Evolutionary conservation across 208 protist genomes (phyloP), one percentile per base, ranked within the genome.

Genomic region (Sergeia podlipaevii): DNA sequence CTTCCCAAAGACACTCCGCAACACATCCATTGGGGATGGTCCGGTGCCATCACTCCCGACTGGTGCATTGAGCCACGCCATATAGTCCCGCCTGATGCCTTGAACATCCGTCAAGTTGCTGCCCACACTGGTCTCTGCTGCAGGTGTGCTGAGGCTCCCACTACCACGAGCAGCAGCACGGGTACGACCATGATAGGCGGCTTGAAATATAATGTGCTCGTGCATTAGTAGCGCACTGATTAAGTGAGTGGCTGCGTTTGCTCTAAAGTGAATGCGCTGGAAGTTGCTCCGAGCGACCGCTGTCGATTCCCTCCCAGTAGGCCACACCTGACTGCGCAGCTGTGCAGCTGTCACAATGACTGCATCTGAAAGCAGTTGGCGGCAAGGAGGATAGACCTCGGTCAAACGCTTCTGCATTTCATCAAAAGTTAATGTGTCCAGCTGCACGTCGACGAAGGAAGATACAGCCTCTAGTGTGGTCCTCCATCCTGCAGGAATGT

Each of bases 401-500:
- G 48, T 30, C 13, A 89, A n/a, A 6, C 77, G 73, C 46, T 34
- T 32, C 13, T 64, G 61, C 64, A 79, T 77, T 10, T 47, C 42
- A 21, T 39, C 1, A 27, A 66, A 39, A 7, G 65, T 52, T 30
- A 49, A 34, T 27, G 30, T 45, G 41, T 69, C 55, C 32, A 80
- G 44, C 39, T 76, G 50, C 13, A 71, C 39, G 53, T 91, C 79
- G 15, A 91, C 41, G 32, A 69, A 86, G 15, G 58, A 43, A 34
- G 61, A 56, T 24, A 86, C 24, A 32, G 78, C 70, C 55, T 86
- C 77, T 15, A 83, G 44, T 7, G 77, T 55, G 38, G 63, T 72
- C 27, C 80, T 65, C 84, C 84, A 91, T 43, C 74, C 52, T 21
- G 86, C 48, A 1, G 84, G 79, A 37, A 76, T 65, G 63, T 83